Base-by-base conservation (phyloP, 768 basidiomycete species). In the Pleurotus ostreatus region DNA sequence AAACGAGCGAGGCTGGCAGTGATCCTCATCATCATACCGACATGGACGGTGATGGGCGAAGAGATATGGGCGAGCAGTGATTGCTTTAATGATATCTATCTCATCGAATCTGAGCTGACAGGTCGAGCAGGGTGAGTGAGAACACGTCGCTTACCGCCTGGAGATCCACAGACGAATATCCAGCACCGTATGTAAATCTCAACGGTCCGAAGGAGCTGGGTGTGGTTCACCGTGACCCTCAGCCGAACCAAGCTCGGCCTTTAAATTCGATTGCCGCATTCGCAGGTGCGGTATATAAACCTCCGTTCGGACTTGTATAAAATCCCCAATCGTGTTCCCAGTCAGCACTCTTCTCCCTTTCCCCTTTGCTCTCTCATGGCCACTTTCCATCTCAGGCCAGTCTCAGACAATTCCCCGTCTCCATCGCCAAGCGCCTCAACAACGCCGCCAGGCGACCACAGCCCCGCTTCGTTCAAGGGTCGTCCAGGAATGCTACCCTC, bases 301-400 rank as follows among this genome's bases (percentile, higher is more conserved):
- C 16, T 25, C 58, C 49, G 25, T 30, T 57, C 47, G 43, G 38
- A 46, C 40, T 53, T 56, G 51, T 48, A 57, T 57, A 45, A 45
- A 34, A 41, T 54, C 46, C 56, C 58, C 57, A 52, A 46, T 23
- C 46, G 57, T 59, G 25, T 18, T 55, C 30, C 58, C 52, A 62
- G 46, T 47, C 46, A 47, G 6, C 23, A 25, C 30, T 25, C 46
- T 20, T 23, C 22, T 47, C 46, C 53, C 56, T 57, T 61, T 62
- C 55, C 65, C 60, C 56, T 57, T 61, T 62, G 55, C 64, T 60
- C 63, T 64, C 58, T 61, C 63, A 66, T 70, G 62, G 60, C 74
- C 56, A 40, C 69, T 47, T 84, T 77, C 71, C 79, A 79, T 63
- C 80, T 85, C 43, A 82, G 84, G 55, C 85, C 84, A 37, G 79